A percentile compares a stretch with the other conserved stretches of the same genome.
Conservation (phyloP, 164 flowering plant species). For the Stephania cephalantha region DNA sequence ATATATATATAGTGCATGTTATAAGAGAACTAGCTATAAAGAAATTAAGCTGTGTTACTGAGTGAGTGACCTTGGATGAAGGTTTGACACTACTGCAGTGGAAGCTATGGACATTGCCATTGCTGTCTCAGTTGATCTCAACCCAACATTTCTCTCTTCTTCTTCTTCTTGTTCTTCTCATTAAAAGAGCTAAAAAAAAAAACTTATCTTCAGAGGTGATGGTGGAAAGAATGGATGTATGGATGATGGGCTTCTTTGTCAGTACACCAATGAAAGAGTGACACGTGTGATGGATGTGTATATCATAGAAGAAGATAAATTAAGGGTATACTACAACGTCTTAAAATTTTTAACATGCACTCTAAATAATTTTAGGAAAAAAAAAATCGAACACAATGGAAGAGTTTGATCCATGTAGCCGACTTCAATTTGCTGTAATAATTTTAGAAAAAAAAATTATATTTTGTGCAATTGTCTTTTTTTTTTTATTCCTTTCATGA, state of each 20-base stretch:
- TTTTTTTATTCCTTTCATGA: too few species aligned
- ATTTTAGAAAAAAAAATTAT: too few species aligned
- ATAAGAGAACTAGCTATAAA: too few species aligned
- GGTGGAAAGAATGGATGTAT: not conserved
- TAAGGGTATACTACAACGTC: too few species aligned
- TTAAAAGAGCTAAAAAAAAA: not conserved
- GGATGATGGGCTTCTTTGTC: not conserved
- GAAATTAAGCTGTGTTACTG: not conserved
- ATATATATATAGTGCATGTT: too few species aligned
- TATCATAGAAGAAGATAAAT: too few species aligned
- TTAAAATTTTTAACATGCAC: too few species aligned
- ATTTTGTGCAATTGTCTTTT: too few species aligned
- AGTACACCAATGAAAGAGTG: not conserved
- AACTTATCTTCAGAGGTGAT: constrained; percentile 6
- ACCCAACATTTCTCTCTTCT: not conserved
- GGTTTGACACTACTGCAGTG: constrained; percentile 39
- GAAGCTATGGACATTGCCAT: constrained; percentile 60
- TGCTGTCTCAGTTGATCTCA: not conserved
- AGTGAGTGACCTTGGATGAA: constrained; percentile 27
- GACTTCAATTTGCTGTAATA: too few species aligned
- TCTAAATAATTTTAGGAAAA: too few species aligned
- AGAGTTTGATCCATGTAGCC: too few species aligned
- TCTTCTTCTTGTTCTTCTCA: not conserved
- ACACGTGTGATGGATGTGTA: not conserved
- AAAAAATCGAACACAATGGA: too few species aligned